Evolutionary conservation across 1,139 yeast genomes (phyloP).

Genomic region (Candida smagusa): DNA sequence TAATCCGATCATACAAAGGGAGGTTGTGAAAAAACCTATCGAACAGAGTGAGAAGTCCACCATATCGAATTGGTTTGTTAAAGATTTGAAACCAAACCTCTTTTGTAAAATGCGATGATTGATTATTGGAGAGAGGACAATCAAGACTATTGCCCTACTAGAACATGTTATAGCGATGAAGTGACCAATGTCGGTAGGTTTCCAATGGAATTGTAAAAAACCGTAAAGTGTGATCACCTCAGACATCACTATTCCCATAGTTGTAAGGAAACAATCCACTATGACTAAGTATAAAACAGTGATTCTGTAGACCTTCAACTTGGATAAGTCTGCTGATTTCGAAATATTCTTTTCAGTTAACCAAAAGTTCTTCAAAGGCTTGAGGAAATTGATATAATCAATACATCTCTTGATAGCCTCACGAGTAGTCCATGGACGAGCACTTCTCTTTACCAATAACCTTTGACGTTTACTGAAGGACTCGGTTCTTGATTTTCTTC

Average conservation of each 20-base stretch:
- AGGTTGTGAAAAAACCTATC: slow-evolving; percentile 33
- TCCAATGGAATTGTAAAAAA: slow-evolving; percentile 58
- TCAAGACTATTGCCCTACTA: slow-evolving; percentile 33
- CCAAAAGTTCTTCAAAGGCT: slow-evolving; percentile 44
- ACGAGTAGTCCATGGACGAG: not conserved
- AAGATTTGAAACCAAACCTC: slow-evolving; percentile 25
- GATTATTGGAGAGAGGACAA: slow-evolving; percentile 34
- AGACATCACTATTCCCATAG: slow-evolving; percentile 31
- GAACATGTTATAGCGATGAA: slow-evolving; percentile 55
- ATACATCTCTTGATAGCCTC: not conserved
- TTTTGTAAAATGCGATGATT: slow-evolving; percentile 26
- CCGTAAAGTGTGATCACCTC: slow-evolving; percentile 56
- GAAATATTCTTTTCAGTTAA: slow-evolving; percentile 38
- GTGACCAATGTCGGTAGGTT: slow-evolving; percentile 55
- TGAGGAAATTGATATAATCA: slow-evolving; percentile 23
- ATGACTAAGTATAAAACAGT: slow-evolving; percentile 44
- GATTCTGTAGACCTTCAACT: slow-evolving; percentile 18
- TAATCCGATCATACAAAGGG: slow-evolving; percentile 37
- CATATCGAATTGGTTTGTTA: slow-evolving; percentile 47
- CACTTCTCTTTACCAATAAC: not conserved
- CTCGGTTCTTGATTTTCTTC: slow-evolving; percentile 43
- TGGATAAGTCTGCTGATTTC: slow-evolving; percentile 5
- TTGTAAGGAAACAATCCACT: slow-evolving; percentile 43
- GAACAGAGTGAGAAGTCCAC: slow-evolving; percentile 46
- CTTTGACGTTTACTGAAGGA: slow-evolving; percentile 14